These are phyloP conservation scores for Coemansia sp. DNA, from an alignment of 192 early-diverging fungal genomes.

Conservation along the genomic window DNA sequence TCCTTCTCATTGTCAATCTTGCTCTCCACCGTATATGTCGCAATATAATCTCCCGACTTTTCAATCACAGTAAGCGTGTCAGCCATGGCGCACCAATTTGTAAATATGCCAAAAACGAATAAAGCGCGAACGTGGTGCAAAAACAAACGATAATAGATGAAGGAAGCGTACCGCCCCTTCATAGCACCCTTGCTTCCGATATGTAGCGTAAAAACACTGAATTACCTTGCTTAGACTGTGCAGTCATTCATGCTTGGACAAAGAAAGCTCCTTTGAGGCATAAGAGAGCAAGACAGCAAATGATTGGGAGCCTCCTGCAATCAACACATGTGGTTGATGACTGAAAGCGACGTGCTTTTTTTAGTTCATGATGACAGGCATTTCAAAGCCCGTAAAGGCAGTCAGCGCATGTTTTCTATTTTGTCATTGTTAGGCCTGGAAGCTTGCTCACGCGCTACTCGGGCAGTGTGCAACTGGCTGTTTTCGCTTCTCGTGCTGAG, in stretches of 20 bases:
- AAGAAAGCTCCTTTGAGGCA: neutral
- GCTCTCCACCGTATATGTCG: neutral
- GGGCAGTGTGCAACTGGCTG: neutral
- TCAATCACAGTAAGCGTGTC: neutral
- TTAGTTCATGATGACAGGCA: too few species aligned
- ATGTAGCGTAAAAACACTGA: too few species aligned
- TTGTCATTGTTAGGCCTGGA: too few species aligned
- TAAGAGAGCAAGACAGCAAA: neutral
- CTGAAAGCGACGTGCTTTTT: neutral
- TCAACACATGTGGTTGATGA: neutral
- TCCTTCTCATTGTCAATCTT: neutral
- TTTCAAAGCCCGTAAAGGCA: neutral
- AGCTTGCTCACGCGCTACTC: too few species aligned
- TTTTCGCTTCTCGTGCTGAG: too few species aligned
- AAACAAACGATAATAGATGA: neutral
- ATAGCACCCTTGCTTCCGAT: neutral
- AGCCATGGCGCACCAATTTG: neutral
- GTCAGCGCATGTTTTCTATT: neutral
- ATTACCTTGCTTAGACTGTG: too few species aligned
- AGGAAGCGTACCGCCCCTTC: neutral
- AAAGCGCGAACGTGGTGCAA: too few species aligned
- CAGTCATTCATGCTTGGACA: too few species aligned
- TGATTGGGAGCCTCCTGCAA: neutral
- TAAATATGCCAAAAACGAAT: too few species aligned
- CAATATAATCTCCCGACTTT: neutral